Conservation (phyloP, 2,329 filamentous ascomycete genomes). For the Ophiostoma himal-ulmi region DNA sequence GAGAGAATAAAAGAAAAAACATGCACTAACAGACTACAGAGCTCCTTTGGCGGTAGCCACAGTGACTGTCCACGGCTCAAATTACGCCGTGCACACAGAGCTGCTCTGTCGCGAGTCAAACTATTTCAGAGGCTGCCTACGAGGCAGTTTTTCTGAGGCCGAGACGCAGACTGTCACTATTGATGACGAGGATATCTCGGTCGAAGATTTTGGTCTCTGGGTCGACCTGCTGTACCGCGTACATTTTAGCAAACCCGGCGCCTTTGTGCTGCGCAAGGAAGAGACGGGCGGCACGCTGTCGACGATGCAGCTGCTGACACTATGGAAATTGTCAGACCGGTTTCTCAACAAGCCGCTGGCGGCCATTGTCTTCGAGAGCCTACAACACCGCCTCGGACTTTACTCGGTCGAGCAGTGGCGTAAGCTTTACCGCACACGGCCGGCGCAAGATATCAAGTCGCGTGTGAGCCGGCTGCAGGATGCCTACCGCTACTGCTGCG, state of each 20-base stretch:
- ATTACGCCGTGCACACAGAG: constrained; percentile 25
- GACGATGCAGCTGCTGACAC: constrained; percentile 27
- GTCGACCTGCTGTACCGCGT: constrained; percentile 27
- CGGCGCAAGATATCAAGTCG: constrained; percentile 23
- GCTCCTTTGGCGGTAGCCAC: constrained; percentile 23
- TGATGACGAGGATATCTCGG: constrained; percentile 24
- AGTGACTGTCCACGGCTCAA: constrained; percentile 22
- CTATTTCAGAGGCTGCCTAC: constrained; percentile 27
- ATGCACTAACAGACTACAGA: constrained; percentile 15
- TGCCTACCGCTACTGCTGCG: constrained; percentile 25
- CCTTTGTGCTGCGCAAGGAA: constrained; percentile 27
- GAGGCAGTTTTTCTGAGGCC: constrained; percentile 25
- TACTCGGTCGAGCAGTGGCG: constrained; percentile 27
- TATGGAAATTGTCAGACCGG: constrained; percentile 28
- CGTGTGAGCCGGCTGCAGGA: constrained; percentile 26
- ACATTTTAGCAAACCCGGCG: constrained; percentile 23
- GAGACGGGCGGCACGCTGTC: constrained; percentile 28
- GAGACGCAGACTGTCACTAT: constrained; percentile 25
- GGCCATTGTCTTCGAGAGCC: constrained; percentile 26
- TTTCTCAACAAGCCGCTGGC: constrained; percentile 24
- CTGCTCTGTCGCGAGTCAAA: constrained; percentile 26
- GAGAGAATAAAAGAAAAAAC: background rate
- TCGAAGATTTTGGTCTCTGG: constrained; percentile 27
- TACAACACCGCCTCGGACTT: constrained; percentile 27
- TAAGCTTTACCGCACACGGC: constrained; percentile 26